Evolutionary conservation across 2,329 filamentous ascomycete genomes (phyloP).

Genomic region (Apiospora arundinis): DNA sequence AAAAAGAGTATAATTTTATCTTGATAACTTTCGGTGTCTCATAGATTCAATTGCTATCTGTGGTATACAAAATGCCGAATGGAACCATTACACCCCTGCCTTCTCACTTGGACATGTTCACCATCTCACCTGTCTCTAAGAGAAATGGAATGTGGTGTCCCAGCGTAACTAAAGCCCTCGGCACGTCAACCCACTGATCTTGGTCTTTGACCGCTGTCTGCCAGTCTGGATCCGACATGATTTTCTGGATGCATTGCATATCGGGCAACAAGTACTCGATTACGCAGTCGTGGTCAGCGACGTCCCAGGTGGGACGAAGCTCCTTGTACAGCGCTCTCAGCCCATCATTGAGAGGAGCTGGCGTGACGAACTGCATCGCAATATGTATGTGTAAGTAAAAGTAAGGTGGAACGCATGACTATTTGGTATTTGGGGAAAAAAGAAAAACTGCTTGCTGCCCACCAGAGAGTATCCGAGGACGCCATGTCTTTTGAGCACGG

Average conservation of each 20-base stretch:
- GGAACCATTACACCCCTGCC: not conserved
- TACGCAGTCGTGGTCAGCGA: constrained; percentile 38
- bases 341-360: constrained; percentile 29
- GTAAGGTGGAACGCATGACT: not conserved
- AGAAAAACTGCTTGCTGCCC: not conserved
- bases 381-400: constrained; percentile 20
- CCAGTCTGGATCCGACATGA: constrained; percentile 38
- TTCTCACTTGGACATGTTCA: constrained; percentile 32
- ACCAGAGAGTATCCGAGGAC: constrained; percentile 36
- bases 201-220: constrained; percentile 33
- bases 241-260: constrained; percentile 29
- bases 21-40: too few relatives aligned
- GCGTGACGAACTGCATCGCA: constrained; percentile 33
- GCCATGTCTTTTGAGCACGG: constrained; percentile 37
- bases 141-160: constrained; percentile 36
- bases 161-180: constrained; percentile 35
- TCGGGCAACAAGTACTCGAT: constrained; percentile 37
- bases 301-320: constrained; percentile 28
- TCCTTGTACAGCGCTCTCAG: constrained; percentile 30
- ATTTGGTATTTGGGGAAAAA: not conserved
- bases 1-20: too few relatives aligned
- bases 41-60: too few relatives aligned
- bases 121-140: constrained; percentile 33
- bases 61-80: not conserved
- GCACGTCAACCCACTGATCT: constrained; percentile 39